Evolutionary conservation across 768 basidiomycete genomes (phyloP).

Genomic region (Serendipita indica): DNA sequence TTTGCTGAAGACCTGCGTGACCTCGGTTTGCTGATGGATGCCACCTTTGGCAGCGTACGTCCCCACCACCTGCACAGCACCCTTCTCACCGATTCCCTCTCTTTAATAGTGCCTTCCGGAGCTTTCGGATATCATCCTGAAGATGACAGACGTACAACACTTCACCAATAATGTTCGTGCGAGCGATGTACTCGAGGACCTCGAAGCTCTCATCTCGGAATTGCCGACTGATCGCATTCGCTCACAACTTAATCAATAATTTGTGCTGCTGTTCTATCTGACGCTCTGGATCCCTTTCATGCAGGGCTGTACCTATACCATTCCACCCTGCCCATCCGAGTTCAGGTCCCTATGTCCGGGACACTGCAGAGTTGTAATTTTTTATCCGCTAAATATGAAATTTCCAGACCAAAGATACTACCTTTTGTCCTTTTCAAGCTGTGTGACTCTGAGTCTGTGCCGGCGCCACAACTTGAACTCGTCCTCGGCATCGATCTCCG

Average conservation of each 20-base stretch:
- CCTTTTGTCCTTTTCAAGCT: too few species aligned
- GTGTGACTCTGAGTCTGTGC: too few species aligned
- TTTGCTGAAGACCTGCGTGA: not conserved
- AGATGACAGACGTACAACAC: not conserved
- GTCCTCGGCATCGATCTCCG: too few species aligned
- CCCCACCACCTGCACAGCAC: not conserved
- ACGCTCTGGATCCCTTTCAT: too few species aligned
- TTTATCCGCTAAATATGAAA: too few species aligned
- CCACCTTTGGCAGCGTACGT: not conserved
- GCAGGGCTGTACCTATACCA: too few species aligned
- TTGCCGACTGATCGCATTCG: not conserved
- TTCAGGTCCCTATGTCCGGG: too few species aligned
- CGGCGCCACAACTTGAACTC: too few species aligned
- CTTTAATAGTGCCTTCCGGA: not conserved
- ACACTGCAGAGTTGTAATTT: too few species aligned
- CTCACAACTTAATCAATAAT: not conserved
- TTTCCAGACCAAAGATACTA: too few species aligned
- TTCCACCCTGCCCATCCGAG: too few species aligned
- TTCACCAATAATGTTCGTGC: not conserved
- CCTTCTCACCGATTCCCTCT: not conserved
- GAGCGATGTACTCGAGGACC: not conserved
- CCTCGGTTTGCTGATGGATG: not conserved
- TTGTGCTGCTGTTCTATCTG: not conserved
- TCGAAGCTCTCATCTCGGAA: not conserved
- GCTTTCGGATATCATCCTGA: not conserved